Evolutionary conservation across 1,284 basidiomycete genomes (phyloP), one percentile per base, ranked within the genome.

Genomic region (Ustilago esculenta): DNA sequence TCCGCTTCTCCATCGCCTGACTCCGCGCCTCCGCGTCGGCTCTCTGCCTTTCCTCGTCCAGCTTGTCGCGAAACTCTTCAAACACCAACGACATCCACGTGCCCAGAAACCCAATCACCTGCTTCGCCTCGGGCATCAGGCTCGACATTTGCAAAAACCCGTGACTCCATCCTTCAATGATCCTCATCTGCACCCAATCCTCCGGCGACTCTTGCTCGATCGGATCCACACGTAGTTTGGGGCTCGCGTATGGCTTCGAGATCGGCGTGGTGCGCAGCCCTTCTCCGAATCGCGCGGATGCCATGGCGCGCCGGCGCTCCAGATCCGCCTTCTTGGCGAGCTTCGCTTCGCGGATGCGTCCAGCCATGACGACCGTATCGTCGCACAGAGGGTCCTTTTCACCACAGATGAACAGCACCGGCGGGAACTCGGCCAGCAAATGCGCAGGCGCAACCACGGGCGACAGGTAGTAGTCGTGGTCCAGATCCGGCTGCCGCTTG

Each of bases 371-470:
- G 64, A 98, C 90, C 0, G 67, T 65, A 9, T 63, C 70, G 43
- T 64, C 65, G 44, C 96, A 92, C 75, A 98, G 92, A 0, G 94
- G 94, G 79, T 97, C 95, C 80, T 94, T 94, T 83, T 98, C 95
- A 21, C 83, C 83, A 57, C 83, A 84, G 7, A 82, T 89, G 60
- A 97, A 87, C 52, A 82, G 76, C 33, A 96, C 86, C 4, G 93
- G 93, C 32, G 95, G 95, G 83, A 98, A 96, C 77, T 92, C 90
- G 1, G 91, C 92, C 11, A 98, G 87, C 12, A 97, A 85, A 51
- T 88, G 85, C 30, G 86, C 85, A 0, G 95, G 95, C 3, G 94
- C 88, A 43, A 98, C 87, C 72, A 98, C 90, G 0, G 95, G 95
- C 11, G 93, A 96, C 64, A 98, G 89, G 83, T 91, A 90, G 83